Evolutionary conservation across 148 eudicot genomes (phyloP).

Genomic region (Fagopyrum tataricum): DNA sequence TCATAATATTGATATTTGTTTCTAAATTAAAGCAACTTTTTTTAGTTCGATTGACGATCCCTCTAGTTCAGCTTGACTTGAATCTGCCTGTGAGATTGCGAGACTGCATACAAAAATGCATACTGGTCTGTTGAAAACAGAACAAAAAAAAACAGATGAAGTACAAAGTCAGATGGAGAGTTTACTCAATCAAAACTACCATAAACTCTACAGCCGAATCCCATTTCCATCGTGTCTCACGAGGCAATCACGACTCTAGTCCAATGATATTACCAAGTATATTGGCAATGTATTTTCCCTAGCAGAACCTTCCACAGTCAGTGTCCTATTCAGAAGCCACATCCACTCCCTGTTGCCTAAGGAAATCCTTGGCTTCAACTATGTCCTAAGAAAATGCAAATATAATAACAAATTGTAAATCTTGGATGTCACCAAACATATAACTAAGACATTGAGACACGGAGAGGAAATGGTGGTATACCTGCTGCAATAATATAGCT

Average conservation of each 20-base stretch:
- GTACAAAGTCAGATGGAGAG: neutral
- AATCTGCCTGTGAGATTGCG: no score
- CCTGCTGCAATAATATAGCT: constrained; percentile 73
- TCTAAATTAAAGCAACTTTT: no score
- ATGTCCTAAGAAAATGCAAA: constrained; percentile 37
- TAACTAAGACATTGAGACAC: neutral
- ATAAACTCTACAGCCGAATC: constrained; percentile 1
- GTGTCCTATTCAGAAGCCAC: constrained; percentile 36
- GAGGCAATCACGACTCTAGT: neutral
- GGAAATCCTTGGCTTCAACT: constrained; percentile 64
- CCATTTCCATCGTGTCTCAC: neutral
- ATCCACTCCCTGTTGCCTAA: constrained; percentile 57
- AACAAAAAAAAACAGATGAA: no score
- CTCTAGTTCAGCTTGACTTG: no score
- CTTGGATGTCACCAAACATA: neutral
- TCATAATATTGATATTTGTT: no score
- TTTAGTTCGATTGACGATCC: no score
- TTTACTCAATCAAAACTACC: neutral
- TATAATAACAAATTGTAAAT: neutral
- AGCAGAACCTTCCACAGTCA: neutral
- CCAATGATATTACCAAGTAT: neutral
- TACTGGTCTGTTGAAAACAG: no score
- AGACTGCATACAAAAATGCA: no score
- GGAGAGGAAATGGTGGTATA: constrained; percentile 9
- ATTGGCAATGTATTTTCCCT: neutral